Evolutionary conservation across 2,329 filamentous ascomycete species (phyloP).

Genomic region (Arthroderma sp.): DNA sequence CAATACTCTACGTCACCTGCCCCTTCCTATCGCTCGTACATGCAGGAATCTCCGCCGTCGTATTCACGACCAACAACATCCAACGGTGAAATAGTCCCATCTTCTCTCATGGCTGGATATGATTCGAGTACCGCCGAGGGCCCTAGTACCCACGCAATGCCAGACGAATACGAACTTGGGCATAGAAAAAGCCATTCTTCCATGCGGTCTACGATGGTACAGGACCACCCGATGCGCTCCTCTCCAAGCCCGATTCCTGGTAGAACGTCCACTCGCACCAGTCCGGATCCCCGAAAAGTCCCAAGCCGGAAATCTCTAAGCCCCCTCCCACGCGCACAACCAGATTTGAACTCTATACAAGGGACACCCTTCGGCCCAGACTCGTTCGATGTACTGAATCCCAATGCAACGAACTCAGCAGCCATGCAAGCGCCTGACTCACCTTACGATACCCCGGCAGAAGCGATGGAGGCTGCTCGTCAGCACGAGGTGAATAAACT

Average conservation of each 20-base stretch:
- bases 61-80: conserved; percentile 16
- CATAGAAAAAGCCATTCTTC: not conserved
- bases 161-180: not conserved
- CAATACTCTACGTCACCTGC: conserved; percentile 10
- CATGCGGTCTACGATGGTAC: conserved; percentile 14
- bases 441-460: conserved; percentile 26
- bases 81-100: conserved; percentile 22
- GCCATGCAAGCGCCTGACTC: conserved; percentile 21
- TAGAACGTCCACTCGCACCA: conserved; percentile 15
- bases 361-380: conserved; percentile 48
- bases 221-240: conserved; percentile 18
- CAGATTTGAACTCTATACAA: conserved; percentile 27
- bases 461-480: conserved; percentile 26
- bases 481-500: conserved; percentile 24
- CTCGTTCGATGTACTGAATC: conserved; percentile 47
- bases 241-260: conserved; percentile 19
- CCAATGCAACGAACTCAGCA: conserved; percentile 24
- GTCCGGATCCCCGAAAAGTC: conserved; percentile 26
- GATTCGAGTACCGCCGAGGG: conserved; percentile 19
- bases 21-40: conserved; percentile 17
- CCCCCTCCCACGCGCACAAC: conserved; percentile 33
- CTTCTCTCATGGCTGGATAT: conserved; percentile 31
- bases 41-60: conserved; percentile 12
- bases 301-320: conserved; percentile 47
- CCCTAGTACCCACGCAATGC: not conserved